Percentiles rank a stretch among this genome's conserved stretches.
These are phyloP conservation scores for Penicillium alfredii DNA, from an alignment of 495 filamentous ascomycete genomes.

Conservation along the genomic window DNA sequence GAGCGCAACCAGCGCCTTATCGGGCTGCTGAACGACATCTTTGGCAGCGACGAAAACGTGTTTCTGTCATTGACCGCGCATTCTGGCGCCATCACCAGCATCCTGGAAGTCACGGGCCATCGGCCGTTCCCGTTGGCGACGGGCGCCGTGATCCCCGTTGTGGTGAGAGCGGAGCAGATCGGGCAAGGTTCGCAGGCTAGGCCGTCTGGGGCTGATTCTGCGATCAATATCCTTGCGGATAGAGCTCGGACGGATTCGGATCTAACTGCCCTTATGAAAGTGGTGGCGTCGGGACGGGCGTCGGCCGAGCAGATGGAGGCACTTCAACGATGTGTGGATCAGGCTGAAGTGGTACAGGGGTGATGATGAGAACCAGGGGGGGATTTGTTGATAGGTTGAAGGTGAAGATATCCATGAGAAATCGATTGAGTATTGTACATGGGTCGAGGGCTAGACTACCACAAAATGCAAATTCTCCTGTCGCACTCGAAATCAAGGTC, in stretches of 20 bases:
- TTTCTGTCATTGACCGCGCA: conserved; percentile 69
- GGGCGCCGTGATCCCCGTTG: conserved; percentile 64
- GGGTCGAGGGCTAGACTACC: conserved; percentile 17
- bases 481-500: conserved; percentile 10
- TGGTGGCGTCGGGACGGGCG: no score
- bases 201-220: no score
- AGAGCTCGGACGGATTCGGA: no score
- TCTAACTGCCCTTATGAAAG: no score
- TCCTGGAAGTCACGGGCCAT: conserved; percentile 58
- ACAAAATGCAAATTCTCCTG: conserved; percentile 23
- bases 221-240: no score
- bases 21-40: conserved; percentile 58
- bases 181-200: no score
- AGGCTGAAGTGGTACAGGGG: no score
- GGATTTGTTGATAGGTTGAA: background rate
- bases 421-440: conserved; percentile 27
- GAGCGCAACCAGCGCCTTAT: conserved; percentile 52
- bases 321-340: no score
- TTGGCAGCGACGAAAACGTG: conserved; percentile 51
- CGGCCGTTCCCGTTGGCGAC: conserved; percentile 59
- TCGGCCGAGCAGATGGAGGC: conserved; percentile 24
- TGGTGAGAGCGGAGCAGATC: conserved; percentile 57
- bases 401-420: background rate
- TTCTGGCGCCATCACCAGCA: conserved; percentile 58
- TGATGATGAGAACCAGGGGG: no score